Percentiles rank a stretch among this genome's conserved stretches.
phyloP scores from a whole-genome alignment of 768 basidiomycete genomes.

The Bullera alba region DNA sequence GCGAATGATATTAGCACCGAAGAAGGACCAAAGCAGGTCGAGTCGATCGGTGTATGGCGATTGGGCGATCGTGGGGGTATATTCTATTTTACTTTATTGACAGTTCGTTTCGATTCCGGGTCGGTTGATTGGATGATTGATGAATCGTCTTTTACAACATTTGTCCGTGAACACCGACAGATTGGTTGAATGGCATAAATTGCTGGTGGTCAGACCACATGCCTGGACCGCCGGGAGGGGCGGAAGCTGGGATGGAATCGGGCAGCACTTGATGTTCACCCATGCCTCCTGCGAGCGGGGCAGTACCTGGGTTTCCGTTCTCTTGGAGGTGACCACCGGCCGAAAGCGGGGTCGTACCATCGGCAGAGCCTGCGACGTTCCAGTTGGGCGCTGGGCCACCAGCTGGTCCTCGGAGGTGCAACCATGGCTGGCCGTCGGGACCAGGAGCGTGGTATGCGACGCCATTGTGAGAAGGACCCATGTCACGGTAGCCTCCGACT shows the following conservation, averaged over 20 bases:
- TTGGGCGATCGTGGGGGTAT: no score
- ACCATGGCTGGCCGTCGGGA: conserved; percentile 37
- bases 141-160: no score
- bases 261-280: neutral
- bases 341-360: neutral
- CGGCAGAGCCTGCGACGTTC: conserved; percentile 1
- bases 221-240: neutral
- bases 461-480: conserved; percentile 31
- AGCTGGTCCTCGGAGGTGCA: conserved; percentile 27
- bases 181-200: conserved; percentile 2
- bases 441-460: conserved; percentile 39
- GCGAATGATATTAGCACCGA: no score
- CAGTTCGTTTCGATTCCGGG: no score
- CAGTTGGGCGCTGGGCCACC: conserved; percentile 24
- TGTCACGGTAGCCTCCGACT: conserved; percentile 3
- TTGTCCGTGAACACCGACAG: no score
- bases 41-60: no score
- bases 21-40: no score
- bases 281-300: neutral
- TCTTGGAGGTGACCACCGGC: neutral
- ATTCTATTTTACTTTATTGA: no score
- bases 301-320: no score
- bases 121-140: no score
- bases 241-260: neutral
- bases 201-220: neutral